Evolutionary conservation across 495 filamentous ascomycete genomes (phyloP).

Genomic region (Recurvomyces mirabilis): DNA sequence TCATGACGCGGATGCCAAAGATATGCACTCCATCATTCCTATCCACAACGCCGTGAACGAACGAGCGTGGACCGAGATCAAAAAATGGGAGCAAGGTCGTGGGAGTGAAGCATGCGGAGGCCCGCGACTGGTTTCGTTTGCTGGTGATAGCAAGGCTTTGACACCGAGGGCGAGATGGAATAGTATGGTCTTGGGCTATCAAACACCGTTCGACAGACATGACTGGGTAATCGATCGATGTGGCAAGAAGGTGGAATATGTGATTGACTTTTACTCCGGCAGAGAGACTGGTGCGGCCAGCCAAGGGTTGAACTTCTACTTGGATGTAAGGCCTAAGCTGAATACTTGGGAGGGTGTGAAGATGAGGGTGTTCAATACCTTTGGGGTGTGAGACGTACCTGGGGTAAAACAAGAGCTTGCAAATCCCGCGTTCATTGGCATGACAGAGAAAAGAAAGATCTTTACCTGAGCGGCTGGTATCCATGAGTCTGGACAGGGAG

Average conservation of each 20-base stretch:
- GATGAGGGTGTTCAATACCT: slow-evolving; percentile 57
- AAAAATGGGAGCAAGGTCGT: slow-evolving; percentile 64
- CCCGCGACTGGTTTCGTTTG: slow-evolving; percentile 73
- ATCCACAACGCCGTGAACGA: slow-evolving; percentile 88
- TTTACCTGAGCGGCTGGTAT: too few relatives aligned
- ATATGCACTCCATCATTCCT: slow-evolving; percentile 84
- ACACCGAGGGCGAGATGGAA: slow-evolving; percentile 76
- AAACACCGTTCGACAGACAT: slow-evolving; percentile 85
- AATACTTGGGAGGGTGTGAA: slow-evolving; percentile 82
- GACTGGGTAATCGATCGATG: slow-evolving; percentile 96
- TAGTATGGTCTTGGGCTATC: slow-evolving; percentile 64
- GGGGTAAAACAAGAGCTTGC: too few relatives aligned
- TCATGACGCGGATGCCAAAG: slow-evolving; percentile 45
- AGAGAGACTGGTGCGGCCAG: slow-evolving; percentile 43
- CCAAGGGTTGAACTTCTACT: slow-evolving; percentile 72
- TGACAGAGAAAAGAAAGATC: too few relatives aligned
- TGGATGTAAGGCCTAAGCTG: slow-evolving; percentile 91
- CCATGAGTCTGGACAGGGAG: too few relatives aligned
- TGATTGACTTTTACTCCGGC: slow-evolving; percentile 95
- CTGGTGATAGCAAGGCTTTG: slow-evolving; percentile 48
- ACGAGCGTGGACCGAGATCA: slow-evolving; percentile 35
- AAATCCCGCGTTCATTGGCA: too few relatives aligned
- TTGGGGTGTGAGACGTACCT: slow-evolving; percentile 32
- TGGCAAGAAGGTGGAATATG: slow-evolving; percentile 79
- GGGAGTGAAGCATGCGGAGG: slow-evolving; percentile 59